Conservation (phyloP, 1,284 basidiomycete genomes). For the Microbotryum lychnidis-dioicae region DNA sequence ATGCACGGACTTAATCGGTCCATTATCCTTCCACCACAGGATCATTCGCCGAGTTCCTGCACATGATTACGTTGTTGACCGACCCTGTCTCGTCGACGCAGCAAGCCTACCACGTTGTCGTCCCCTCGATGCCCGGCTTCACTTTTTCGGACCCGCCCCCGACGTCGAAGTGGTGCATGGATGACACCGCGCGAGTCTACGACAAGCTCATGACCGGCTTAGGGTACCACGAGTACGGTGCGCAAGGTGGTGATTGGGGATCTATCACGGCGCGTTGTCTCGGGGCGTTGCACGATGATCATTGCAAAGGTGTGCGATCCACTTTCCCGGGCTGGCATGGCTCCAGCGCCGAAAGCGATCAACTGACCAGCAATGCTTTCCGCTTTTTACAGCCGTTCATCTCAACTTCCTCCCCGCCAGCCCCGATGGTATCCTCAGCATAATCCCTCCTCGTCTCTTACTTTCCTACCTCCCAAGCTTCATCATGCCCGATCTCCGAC, state of each 20-base stretch:
- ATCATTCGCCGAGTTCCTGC: constrained; percentile 27
- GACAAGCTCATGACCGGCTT: constrained; percentile 31
- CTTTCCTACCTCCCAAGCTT: constrained; percentile 13
- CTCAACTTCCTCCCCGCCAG: constrained; percentile 23
- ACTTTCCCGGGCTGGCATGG: no score
- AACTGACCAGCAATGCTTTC: no score
- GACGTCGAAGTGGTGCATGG: constrained; percentile 17
- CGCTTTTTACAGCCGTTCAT: constrained; percentile 9
- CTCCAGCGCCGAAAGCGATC: no score
- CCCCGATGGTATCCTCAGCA: constrained; percentile 2
- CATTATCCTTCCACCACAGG: constrained; percentile 7
- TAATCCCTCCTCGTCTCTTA: constrained; percentile 11
- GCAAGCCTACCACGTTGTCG: constrained; percentile 28
- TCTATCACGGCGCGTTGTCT: constrained; percentile 14
- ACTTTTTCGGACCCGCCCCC: constrained; percentile 26
- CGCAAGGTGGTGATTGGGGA: constrained; percentile 32
- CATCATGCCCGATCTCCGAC: constrained; percentile 6
- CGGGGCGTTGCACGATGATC: constrained; percentile 8
- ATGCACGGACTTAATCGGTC: neutral
- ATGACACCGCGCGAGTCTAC: constrained; percentile 28
- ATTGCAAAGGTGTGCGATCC: constrained; percentile 11
- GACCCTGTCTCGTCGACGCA: constrained; percentile 2
- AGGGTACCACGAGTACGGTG: constrained; percentile 27
- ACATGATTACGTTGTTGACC: constrained; percentile 18
- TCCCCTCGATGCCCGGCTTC: constrained; percentile 30